Evolutionary conservation across 169 alveolate genomes (phyloP).

Genomic region (Blepharisma undulans): DNA sequence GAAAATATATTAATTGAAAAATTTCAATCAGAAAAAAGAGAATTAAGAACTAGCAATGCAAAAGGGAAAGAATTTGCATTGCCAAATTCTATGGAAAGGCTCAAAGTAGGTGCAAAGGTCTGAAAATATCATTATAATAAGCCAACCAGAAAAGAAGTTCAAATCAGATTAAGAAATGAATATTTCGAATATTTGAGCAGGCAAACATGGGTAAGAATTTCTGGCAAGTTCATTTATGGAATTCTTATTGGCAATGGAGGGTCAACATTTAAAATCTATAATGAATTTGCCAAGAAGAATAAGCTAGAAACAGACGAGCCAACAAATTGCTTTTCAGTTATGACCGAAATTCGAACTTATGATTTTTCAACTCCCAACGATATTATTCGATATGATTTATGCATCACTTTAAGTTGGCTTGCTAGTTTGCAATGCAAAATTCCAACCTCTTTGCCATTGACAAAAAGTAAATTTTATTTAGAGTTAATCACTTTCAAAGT

Average conservation of each 20-base stretch:
- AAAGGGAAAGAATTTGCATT: neutral
- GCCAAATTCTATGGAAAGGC: neutral
- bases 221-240: neutral
- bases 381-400: neutral
- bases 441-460: neutral
- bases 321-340: slow-evolving; percentile 5
- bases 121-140: neutral
- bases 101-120: neutral
- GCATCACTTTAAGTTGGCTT: slow-evolving; percentile 17
- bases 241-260: neutral
- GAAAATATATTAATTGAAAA: neutral
- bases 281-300: neutral
- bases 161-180: neutral
- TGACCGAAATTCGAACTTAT: neutral
- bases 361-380: neutral
- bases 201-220: neutral
- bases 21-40: neutral
- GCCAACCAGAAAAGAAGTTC: neutral
- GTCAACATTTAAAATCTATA: slow-evolving; percentile 22
- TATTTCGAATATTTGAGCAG: neutral
- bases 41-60: neutral
- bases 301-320: neutral
- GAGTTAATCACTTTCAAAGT: neutral
- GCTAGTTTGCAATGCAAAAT: neutral
- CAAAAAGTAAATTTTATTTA: neutral